Base-by-base conservation (phyloP, 2,329 filamentous ascomycete species). In the Ramularia collo-cygni region DNA sequence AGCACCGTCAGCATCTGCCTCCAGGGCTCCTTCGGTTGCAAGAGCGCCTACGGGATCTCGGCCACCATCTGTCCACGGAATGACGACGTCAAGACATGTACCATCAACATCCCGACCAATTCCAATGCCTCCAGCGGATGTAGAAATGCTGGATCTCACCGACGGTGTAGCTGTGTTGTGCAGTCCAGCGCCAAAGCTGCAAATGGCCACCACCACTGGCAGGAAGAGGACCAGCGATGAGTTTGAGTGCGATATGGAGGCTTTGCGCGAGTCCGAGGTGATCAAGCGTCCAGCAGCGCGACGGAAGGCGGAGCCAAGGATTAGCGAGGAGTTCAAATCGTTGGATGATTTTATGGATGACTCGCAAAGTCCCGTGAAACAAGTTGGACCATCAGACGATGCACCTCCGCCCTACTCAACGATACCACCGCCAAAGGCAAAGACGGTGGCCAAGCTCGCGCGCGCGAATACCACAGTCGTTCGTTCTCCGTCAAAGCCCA, bases 141-240 rank as follows among this genome's bases (percentile, higher is more conserved):
- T 60, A 7, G 59, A 63, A 40, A 47, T 59, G 14, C 53, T 62
- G 52, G 60, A 63, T 37, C 37, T 62, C 37, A 62, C 60, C 1
- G 58, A 59, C 21, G 49, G 51, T 13, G 44, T 57, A 31, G 42
- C 45, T 17, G 31, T 33, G 8, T 15, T 46, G 24, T 42, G 27
- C n/a, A 54, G 50, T 33, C 52, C 54, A 4, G 48, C 39, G 2
- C 34, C 49, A n/a, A 44, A 32, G 36, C 40, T 37, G 14, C 30
- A 19, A 4, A 31, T 38, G 8, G 34, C 44, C 1, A 29, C 31
- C 4, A 48, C 38, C 14, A 38, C 48, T 24, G 53, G 53, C 6
- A 63, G 62, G 40, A 71, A 71, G 52, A 59, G 68, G 30, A 70
- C 69, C 53, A 71, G 67, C 48, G 63, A 65, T n/a, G 67, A 69